Percentiles rank a stretch among this genome's conserved stretches.
These are phyloP conservation scores for Cyclotella cryptica DNA, from an alignment of 108 stramenopile species.

Conservation along the genomic window DNA sequence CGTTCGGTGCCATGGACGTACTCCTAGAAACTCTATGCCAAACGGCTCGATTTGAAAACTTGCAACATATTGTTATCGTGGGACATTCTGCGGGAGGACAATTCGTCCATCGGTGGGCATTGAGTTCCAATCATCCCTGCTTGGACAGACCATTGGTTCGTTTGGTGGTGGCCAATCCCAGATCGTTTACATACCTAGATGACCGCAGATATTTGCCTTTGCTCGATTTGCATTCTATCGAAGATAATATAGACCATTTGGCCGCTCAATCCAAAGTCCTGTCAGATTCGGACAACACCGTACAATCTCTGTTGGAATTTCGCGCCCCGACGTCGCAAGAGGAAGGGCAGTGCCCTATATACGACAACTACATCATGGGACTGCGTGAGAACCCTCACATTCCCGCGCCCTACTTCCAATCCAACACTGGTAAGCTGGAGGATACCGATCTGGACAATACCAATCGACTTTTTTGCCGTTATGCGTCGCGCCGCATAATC, in stretches of 20 bases:
- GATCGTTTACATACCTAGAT: slow-evolving; percentile 74
- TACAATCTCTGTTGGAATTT: slow-evolving; percentile 14
- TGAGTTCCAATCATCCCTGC: slow-evolving; percentile 63
- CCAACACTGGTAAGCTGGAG: not conserved
- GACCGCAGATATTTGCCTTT: slow-evolving; percentile 6
- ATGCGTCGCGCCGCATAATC: slow-evolving; percentile 59
- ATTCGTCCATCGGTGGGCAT: slow-evolving; percentile 76
- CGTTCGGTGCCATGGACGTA: slow-evolving; percentile 69
- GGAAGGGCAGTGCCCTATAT: slow-evolving; percentile 51
- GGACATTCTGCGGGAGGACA: slow-evolving; percentile 91
- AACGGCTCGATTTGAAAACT: slow-evolving; percentile 50
- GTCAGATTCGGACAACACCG: not conserved
- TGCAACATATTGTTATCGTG: slow-evolving; percentile 63
- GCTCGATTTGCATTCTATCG: not conserved
- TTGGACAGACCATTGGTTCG: slow-evolving; percentile 47
- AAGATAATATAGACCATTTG: not conserved
- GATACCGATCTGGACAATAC: not conserved
- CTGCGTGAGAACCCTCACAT: slow-evolving; percentile 56
- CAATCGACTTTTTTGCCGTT: slow-evolving; percentile 43
- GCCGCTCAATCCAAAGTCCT: not conserved
- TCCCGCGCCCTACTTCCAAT: slow-evolving; percentile 61
- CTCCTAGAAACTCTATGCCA: slow-evolving; percentile 57
- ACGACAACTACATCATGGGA: slow-evolving; percentile 83
- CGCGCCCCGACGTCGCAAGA: slow-evolving; percentile 29
- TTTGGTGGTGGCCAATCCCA: slow-evolving; percentile 80